phyloP scores from a whole-genome alignment of 1,284 basidiomycete genomes.

The Phlebopus sp. region DNA sequence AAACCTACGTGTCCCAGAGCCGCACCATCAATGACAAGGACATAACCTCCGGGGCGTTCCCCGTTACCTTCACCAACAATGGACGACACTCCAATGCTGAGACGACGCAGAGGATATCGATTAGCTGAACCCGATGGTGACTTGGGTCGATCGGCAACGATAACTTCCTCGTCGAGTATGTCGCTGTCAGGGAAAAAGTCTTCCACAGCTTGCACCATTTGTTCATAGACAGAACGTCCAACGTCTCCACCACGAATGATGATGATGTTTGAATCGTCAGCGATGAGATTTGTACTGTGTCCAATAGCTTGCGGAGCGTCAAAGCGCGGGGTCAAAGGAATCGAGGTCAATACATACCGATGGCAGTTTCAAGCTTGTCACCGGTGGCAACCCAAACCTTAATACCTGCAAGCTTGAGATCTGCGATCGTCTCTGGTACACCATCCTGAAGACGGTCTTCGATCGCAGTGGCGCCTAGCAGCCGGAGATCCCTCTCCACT shows the following conservation, averaged over 20 bases:
- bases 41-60: slow-evolving; percentile 84
- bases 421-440: slow-evolving; percentile 94
- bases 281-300: slow-evolving; percentile 93
- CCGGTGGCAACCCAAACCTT: slow-evolving; percentile 99
- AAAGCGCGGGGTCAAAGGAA: background rate
- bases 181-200: slow-evolving; percentile 85
- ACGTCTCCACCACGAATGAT: slow-evolving; percentile 73
- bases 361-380: slow-evolving; percentile 98
- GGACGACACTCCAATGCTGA: slow-evolving; percentile 71
- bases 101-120: slow-evolving; percentile 52
- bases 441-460: slow-evolving; percentile 98
- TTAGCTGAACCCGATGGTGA: slow-evolving; percentile 29
- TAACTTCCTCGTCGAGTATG: slow-evolving; percentile 47
- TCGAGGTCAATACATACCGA: slow-evolving; percentile 49
- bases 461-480: slow-evolving; percentile 96
- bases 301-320: slow-evolving; percentile 72
- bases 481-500: slow-evolving; percentile 79
- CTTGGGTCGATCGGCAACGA: slow-evolving; percentile 19
- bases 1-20: slow-evolving; percentile 60
- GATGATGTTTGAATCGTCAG: slow-evolving; percentile 88
- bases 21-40: slow-evolving; percentile 91
- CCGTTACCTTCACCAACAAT: slow-evolving; percentile 90
- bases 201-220: slow-evolving; percentile 79
- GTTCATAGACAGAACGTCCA: slow-evolving; percentile 74
- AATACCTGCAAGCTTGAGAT: slow-evolving; percentile 95